Base-by-base conservation (phyloP, 345 rosid genomes). In the Eucalyptus dawsonii region DNA sequence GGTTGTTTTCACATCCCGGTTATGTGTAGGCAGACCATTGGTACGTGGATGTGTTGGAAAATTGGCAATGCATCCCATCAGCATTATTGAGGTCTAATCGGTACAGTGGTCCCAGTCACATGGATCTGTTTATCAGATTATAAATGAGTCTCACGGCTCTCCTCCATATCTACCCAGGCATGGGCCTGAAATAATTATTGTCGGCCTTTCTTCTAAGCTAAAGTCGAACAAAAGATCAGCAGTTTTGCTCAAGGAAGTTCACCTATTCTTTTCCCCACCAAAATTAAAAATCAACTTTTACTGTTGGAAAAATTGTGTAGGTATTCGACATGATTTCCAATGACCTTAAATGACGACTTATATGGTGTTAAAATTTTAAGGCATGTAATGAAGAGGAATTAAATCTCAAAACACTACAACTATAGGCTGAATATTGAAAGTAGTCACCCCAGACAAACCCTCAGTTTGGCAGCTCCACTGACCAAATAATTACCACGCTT, bases 1-100 rank as follows among this genome's bases (percentile, higher is more conserved):
- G 98, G 99, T 96, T 37, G 22, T 47, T 56, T 56, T 87, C n/a
- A 50, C 50, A 76, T 47, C 49, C 27, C 19, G 86, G 72, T 34
- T 51, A 87, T 37, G 44, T 54, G 37, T 9, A 47, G 87, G 29
- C 47, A 22, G 85, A 76, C 19, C 29, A 44, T 40, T 40, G 29
- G 47, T 6, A 11, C 27, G 8, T 76, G 47, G 29, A 40, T 76
- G 9, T 3, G 15, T 76, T 40, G 85, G 85, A 40, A 76, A 40
- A 76, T 76, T 53, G 9, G 5, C 29, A 12, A 11, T 40, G 12
- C 27, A 37, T 21, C 47, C 9, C 29, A 40, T 76, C 47, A 76
- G 5, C 29, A 76, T 76, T 40, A 76, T 34, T 37, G 83, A 40
- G 83, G 83, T 37, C 47, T 76, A 76, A 76, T 40, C 7, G 8